Evolutionary conservation across 1,284 basidiomycete species (phyloP), one percentile per base, ranked within the genome.

Genomic region (Wolfiporia cocos): DNA sequence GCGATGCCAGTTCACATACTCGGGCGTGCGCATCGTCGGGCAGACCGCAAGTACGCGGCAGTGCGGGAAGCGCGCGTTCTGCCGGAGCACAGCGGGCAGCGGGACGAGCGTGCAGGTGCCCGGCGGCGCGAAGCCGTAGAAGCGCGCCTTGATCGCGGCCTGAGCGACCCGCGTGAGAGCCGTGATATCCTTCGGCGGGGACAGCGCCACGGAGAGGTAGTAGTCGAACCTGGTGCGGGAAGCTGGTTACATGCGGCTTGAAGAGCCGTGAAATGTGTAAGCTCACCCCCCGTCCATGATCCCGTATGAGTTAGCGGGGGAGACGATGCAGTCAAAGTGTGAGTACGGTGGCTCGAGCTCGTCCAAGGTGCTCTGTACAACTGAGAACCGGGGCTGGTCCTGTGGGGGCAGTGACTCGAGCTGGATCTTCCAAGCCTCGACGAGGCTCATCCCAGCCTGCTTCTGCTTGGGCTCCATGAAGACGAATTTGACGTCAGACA

Each of bases 11-110:
- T 37, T 20, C 11, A 55, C 42, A 29, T 47, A 42, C 24, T 42
- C 37, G 5, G 56, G 57, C 20, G 38, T 36, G 37, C 49, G 54
- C 57, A 59, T 58, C 15, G 55, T 57, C 29, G 56, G 56, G 26
- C 44, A 50, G 26, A 54, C 49, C 18, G 52, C 53, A 39, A 54
- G 49, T 18, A 49, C 43, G 21, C 42, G 34, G 47, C 48, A 51
- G 21, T 31, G 44, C 12, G 49, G 51, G 26, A 42, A 44, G 34
- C 47, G 50, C 14, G 48, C 33, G 30, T 50, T 53, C 22, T 45
- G 22, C 20, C 44, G 41, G 12, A 49, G 46, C 34, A 24, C 43
- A 15, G 46, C 33, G 5, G 45, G 20, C 24, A 54, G 51, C 30
- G 49, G 50, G 28, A 54, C 51, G 34, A 58, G 50, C 24, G 51